Evolutionary conservation across 495 filamentous ascomycete species (phyloP).

Genomic region (Pyronema domesticum): DNA sequence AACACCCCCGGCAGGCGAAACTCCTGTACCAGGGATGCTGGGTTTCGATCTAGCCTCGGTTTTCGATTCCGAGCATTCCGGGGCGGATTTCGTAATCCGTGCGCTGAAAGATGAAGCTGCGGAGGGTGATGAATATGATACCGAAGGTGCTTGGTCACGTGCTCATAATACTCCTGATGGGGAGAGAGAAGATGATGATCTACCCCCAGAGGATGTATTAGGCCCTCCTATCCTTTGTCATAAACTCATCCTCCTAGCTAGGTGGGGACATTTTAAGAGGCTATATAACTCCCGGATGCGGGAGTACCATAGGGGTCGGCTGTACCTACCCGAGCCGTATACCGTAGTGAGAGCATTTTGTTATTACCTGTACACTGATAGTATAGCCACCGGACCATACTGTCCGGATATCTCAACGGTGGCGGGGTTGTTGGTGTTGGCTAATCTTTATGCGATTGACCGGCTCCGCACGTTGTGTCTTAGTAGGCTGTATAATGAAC

Average conservation of each 20-base stretch:
- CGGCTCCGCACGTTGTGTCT: conserved; percentile 78
- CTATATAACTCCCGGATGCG: conserved; percentile 85
- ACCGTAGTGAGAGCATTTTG: conserved; percentile 85
- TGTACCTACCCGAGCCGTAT: conserved; percentile 96
- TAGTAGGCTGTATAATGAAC: conserved; percentile 66
- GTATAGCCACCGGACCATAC: conserved; percentile 47
- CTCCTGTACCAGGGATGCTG: conserved; percentile 18
- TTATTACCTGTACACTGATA: conserved; percentile 92
- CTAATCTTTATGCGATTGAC: conserved; percentile 91
- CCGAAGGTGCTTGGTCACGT: conserved; percentile 17
- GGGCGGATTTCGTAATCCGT: conserved; percentile 20
- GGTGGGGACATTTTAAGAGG: conserved; percentile 91
- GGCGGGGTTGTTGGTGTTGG: conserved; percentile 91
- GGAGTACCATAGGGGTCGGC: conserved; percentile 86
- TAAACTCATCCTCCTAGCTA: conserved; percentile 74
- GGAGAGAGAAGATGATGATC: conserved; percentile 15
- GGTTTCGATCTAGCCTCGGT: conserved; percentile 20
- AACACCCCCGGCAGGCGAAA: conserved; percentile 11
- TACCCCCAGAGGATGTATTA: conserved; percentile 24
- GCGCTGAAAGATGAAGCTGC: conserved; percentile 23
- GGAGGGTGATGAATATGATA: conserved; percentile 22
- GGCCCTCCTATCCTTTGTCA: conserved; percentile 78
- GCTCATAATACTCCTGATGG: no score
- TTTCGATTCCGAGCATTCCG: conserved; percentile 16
- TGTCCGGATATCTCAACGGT: conserved; percentile 61